Percentiles rank a stretch among this genome's conserved stretches.
These are phyloP conservation scores for Suillus americanus DNA, from an alignment of 768 basidiomycete genomes.

Conservation along the genomic window DNA sequence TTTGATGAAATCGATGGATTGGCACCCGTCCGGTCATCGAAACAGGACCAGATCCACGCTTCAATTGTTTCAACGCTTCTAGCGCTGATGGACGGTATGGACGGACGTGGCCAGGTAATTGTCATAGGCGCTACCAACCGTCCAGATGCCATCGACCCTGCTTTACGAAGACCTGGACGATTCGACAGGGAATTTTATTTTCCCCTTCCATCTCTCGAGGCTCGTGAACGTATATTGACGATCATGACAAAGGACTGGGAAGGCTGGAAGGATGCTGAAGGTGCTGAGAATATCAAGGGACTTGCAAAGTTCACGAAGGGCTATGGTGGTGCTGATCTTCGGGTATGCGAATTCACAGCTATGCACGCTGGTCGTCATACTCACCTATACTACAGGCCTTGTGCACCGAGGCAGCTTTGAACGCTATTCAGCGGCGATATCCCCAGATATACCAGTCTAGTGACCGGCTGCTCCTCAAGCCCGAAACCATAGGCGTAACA, in stretches of 20 bases:
- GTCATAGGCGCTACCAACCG: constrained; percentile 98
- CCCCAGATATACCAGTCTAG: constrained; percentile 95
- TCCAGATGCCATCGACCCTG: constrained; percentile 97
- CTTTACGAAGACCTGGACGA: constrained; percentile 87
- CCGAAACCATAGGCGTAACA: constrained; percentile 80
- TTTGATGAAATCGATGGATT: constrained; percentile 99
- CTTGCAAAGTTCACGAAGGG: constrained; percentile 92
- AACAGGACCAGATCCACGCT: constrained; percentile 98
- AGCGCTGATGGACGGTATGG: constrained; percentile 99
- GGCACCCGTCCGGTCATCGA: constrained; percentile 96
- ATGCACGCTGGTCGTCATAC: constrained; percentile 11
- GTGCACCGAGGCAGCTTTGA: constrained; percentile 95
- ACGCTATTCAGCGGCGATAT: constrained; percentile 93
- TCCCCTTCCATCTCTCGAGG: constrained; percentile 80
- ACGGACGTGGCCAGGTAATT: constrained; percentile 94
- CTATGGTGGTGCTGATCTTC: constrained; percentile 94
- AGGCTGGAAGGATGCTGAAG: constrained; percentile 65
- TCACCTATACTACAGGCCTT: constrained; percentile 58
- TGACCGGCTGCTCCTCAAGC: constrained; percentile 81
- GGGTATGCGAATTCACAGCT: constrained; percentile 51
- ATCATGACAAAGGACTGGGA: constrained; percentile 93
- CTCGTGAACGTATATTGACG: constrained; percentile 81
- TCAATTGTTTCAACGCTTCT: constrained; percentile 95
- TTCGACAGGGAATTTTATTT: constrained; percentile 99
- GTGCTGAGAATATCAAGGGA: constrained; percentile 52